phyloP scores from a whole-genome alignment of 2,329 filamentous ascomycete species.

The Penicillium sp. region DNA sequence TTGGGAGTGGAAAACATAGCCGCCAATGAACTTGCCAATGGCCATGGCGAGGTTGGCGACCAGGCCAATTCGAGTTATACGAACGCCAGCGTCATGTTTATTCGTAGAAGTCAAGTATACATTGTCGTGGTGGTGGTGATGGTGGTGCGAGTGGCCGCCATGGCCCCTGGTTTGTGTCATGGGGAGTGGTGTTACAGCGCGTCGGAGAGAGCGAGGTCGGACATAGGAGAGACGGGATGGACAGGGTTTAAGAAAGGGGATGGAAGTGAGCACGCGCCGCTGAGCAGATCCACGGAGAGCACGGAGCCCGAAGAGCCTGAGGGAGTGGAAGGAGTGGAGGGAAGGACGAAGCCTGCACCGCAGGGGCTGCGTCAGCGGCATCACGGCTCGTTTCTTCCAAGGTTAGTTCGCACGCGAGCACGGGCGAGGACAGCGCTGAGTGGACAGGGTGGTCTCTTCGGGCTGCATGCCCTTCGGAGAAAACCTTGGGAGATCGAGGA shows the following conservation, averaged over 20 bases:
- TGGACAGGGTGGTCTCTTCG: constrained; percentile 26
- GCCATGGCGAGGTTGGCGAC: constrained; percentile 93
- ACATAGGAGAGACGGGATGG: constrained; percentile 12
- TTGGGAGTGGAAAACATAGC: constrained; percentile 92
- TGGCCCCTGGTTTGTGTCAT: constrained; percentile 47
- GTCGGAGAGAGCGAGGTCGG: constrained; percentile 12
- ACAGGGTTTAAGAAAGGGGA: constrained; percentile 15
- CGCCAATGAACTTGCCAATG: constrained; percentile 84
- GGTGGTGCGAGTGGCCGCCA: constrained; percentile 53
- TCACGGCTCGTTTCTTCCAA: constrained; percentile 23
- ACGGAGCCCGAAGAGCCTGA: constrained; percentile 15
- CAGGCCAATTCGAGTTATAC: constrained; percentile 85
- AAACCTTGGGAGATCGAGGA: not conserved
- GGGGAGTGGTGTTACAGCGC: constrained; percentile 11
- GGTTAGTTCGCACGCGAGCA: constrained; percentile 21
- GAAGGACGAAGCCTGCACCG: constrained; percentile 37
- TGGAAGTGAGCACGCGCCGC: constrained; percentile 20
- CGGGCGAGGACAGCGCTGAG: constrained; percentile 12
- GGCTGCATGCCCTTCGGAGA: constrained; percentile 9
- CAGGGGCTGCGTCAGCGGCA: constrained; percentile 41
- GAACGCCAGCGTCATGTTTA: constrained; percentile 87
- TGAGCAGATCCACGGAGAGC: constrained; percentile 17
- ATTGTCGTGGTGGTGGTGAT: constrained; percentile 78
- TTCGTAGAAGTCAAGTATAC: constrained; percentile 75
- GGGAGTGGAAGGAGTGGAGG: constrained; percentile 22